Evolutionary conservation across 2,329 filamentous ascomycete genomes (phyloP).

Genomic region (Volutella citrinella): DNA sequence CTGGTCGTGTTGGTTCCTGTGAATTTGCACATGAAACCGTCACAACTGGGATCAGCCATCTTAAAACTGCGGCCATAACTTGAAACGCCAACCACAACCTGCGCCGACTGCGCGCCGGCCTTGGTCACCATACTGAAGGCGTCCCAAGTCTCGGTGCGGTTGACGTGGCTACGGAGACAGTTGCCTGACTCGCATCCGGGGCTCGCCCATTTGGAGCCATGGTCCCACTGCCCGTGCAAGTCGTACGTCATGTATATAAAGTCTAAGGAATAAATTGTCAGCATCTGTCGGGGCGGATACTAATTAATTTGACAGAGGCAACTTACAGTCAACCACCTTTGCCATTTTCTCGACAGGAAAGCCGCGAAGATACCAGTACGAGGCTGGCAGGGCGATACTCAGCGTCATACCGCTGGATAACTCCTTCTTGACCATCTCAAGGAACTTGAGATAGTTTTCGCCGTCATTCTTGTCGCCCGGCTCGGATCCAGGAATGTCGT

Average conservation of each 20-base stretch:
- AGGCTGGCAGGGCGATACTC: conserved; percentile 36
- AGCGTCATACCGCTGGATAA: conserved; percentile 29
- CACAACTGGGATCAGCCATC: conserved; percentile 24
- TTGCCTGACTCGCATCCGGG: conserved; percentile 26
- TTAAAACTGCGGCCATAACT: conserved; percentile 28
- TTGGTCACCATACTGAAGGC: conserved; percentile 36
- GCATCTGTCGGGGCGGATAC: no score
- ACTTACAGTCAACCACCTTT: conserved; percentile 29
- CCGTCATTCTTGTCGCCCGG: conserved; percentile 33
- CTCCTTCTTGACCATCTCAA: conserved; percentile 26
- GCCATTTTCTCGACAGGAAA: conserved; percentile 34
- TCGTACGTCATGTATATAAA: conserved; percentile 38
- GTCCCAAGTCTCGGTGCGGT: conserved; percentile 36
- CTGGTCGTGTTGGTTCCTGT: conserved; percentile 22
- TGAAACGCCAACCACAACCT: conserved; percentile 27
- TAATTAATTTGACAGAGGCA: no score
- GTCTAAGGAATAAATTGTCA: no score
- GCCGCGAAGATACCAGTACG: conserved; percentile 36
- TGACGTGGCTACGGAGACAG: conserved; percentile 37
- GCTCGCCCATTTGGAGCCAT: conserved; percentile 21
- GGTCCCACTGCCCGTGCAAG: conserved; percentile 35
- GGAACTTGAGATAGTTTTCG: conserved; percentile 31
- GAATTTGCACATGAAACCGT: conserved; percentile 21
- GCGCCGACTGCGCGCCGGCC: conserved; percentile 30
- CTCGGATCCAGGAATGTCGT: conserved; percentile 25